Base-by-base conservation (phyloP, 495 filamentous ascomycete species). In the Cudoniella acicularis region DNA sequence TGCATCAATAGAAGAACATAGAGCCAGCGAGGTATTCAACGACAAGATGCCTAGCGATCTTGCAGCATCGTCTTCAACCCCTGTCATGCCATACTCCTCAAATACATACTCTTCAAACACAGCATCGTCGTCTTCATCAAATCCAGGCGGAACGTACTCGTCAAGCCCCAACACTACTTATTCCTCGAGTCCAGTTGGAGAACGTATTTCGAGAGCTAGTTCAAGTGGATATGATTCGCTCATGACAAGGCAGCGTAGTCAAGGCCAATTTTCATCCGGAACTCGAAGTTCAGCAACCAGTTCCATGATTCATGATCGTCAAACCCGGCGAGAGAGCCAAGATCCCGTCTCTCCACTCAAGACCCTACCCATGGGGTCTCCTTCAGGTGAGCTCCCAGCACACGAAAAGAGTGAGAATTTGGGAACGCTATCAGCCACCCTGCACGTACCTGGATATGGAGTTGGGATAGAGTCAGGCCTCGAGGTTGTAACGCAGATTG, bases 201-300 rank as follows among this genome's bases (percentile, higher is more conserved):
- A 54, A 24, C 50, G 63, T 10, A 42, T n/a, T 4, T 65, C 58
- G n/a, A 49, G 52, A 46, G 20, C 56, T 36, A 66, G 63, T 47
- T 59, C 46, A 24, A 66, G 52, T 40, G 26, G 52, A 13, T 63
- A 66, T 52, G 53, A 57, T 17, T 47, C 40, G 1, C 20, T 61
- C 21, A 55, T 61, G 20, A 57, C 48, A 0, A 57, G 60, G 17
- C 41, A 66, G 41, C 47, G 59, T 17, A 63, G 64, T 40, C 59
- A 55, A 27, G 59, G 54, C 0, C 60, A 60, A 16, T 20, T 30
- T 47, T 63, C 64, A 2, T 41, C 56, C 18, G 20, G 13, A 3
- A 52, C 60, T 3, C 27, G 56, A 18, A 57, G 56, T 25, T 63
- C 64, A 9, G 62, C 43, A 27, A 43, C 52, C 3, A 66, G 64